Evolutionary conservation across 306 rosid genomes (phyloP).

Genomic region (Malus orientalis): DNA sequence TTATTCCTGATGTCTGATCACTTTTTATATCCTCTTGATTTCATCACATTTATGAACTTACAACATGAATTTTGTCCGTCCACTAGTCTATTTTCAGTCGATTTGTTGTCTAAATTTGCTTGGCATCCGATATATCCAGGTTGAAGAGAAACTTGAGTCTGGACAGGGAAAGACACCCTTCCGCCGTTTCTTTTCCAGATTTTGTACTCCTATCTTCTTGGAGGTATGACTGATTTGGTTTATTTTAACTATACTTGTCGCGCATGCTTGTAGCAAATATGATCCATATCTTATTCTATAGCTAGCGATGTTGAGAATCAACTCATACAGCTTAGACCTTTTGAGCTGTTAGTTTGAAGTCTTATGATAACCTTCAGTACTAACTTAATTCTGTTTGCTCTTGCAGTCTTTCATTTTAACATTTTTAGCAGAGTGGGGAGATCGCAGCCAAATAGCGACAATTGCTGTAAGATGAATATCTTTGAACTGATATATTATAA

Average conservation of each 20-base stretch:
- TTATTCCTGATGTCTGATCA: not conserved
- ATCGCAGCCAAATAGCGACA: slow-evolving; percentile 99
- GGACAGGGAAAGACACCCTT: slow-evolving; percentile 83
- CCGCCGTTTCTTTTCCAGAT: slow-evolving; percentile 85
- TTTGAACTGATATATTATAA: too few relatives aligned
- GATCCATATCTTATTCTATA: not conserved
- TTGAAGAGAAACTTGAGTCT: slow-evolving; percentile 90
- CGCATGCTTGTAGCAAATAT: not conserved
- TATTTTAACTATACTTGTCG: not conserved
- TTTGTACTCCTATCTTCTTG: slow-evolving; percentile 94
- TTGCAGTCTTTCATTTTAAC: slow-evolving; percentile 87
- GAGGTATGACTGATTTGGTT: slow-evolving; percentile 38
- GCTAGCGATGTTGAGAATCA: not conserved
- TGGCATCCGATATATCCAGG: slow-evolving; percentile 35
- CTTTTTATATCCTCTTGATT: not conserved
- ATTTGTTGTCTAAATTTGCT: slow-evolving; percentile 14
- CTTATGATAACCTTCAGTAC: not conserved
- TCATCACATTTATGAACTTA: not conserved
- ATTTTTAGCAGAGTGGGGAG: slow-evolving; percentile 99
- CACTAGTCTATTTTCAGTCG: not conserved
- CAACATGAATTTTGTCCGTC: not conserved
- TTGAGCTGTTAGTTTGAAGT: too few relatives aligned
- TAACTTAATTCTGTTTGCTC: slow-evolving; percentile 6
- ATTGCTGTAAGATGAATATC: slow-evolving; percentile 65
- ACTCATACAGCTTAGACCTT: not conserved